A percentile compares a stretch with the other conserved stretches of the same genome.
Evolutionary conservation across 768 basidiomycete genomes (phyloP).

Genomic region (Leucocoprinus leucothites): DNA sequence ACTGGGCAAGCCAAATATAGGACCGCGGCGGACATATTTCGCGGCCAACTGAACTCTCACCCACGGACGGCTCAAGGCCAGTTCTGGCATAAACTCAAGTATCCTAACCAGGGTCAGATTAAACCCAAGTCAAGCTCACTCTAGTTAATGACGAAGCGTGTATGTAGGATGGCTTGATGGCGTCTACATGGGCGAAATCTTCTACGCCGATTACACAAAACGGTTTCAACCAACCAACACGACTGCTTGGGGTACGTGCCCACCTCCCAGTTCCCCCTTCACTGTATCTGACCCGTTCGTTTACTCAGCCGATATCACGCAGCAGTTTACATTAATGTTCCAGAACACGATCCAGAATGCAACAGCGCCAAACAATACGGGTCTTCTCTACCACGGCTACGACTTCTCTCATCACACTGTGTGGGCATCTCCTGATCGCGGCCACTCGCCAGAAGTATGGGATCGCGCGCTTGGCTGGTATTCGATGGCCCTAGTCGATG

Average conservation of each 20-base stretch:
- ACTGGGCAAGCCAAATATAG: slow-evolving; percentile 37
- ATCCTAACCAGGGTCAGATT: slow-evolving; percentile 37
- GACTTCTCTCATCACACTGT: slow-evolving; percentile 38
- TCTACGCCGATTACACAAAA: slow-evolving; percentile 39
- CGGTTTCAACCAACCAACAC: slow-evolving; percentile 31
- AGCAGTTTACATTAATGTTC: slow-evolving; percentile 42
- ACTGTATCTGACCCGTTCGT: background rate
- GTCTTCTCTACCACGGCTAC: slow-evolving; percentile 48
- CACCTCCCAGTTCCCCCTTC: background rate
- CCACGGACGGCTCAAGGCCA: slow-evolving; percentile 43
- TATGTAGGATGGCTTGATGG: slow-evolving; percentile 42
- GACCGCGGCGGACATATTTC: slow-evolving; percentile 36
- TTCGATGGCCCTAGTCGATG: slow-evolving; percentile 45
- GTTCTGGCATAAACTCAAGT: slow-evolving; percentile 44
- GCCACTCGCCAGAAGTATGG: slow-evolving; percentile 48
- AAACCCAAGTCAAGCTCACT: background rate
- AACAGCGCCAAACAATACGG: slow-evolving; percentile 34
- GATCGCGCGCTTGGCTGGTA: slow-evolving; percentile 48
- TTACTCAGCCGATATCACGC: slow-evolving; percentile 32
- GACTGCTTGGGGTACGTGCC: slow-evolving; percentile 35
- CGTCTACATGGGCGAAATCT: slow-evolving; percentile 44
- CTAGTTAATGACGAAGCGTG: background rate
- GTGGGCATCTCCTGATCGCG: slow-evolving; percentile 44
- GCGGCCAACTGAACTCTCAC: slow-evolving; percentile 36
- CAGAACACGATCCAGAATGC: slow-evolving; percentile 38